Evolutionary conservation across 768 basidiomycete genomes (phyloP).

Genomic region (Pleurotus cornucopiae): DNA sequence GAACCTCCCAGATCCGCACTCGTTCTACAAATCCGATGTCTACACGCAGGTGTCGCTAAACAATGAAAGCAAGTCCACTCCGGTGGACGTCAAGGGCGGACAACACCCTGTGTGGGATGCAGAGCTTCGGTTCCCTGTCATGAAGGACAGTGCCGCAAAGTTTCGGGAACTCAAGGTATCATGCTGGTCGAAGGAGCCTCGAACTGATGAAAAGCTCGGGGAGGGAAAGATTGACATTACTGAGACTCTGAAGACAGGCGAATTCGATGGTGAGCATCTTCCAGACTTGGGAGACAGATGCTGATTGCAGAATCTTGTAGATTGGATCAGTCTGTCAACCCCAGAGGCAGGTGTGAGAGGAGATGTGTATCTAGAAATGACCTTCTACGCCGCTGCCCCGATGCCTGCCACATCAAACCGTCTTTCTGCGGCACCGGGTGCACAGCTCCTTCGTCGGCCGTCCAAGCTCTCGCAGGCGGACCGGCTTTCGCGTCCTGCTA

Average conservation of each 20-base stretch:
- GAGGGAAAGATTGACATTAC: conserved; percentile 71
- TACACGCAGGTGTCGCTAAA: conserved; percentile 65
- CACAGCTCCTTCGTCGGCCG: conserved; percentile 37
- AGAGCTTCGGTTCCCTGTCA: conserved; percentile 75
- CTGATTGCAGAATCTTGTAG: conserved; percentile 28
- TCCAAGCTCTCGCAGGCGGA: conserved; percentile 52
- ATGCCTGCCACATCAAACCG: conserved; percentile 30
- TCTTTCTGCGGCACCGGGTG: conserved; percentile 22
- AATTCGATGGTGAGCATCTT: conserved; percentile 72
- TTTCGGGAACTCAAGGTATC: conserved; percentile 64
- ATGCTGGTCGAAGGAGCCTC: conserved; percentile 77
- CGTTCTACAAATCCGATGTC: conserved; percentile 89
- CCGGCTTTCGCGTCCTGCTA: conserved; percentile 40
- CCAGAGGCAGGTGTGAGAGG: conserved; percentile 59
- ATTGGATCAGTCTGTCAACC: conserved; percentile 56
- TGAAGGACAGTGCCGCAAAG: conserved; percentile 50
- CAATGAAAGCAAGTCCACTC: conserved; percentile 25
- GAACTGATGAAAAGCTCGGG: conserved; percentile 67
- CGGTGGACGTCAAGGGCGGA: conserved; percentile 40
- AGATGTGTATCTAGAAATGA: conserved; percentile 90
- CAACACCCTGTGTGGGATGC: conserved; percentile 94
- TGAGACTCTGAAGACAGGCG: conserved; percentile 77
- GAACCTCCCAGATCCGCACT: conserved; percentile 78
- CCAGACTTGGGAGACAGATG: too few species aligned
- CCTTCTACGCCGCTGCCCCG: conserved; percentile 76